Percentiles rank a stretch among this genome's conserved stretches.
Conservation (phyloP, 768 basidiomycete species). For the Lactarius hengduanensis region DNA sequence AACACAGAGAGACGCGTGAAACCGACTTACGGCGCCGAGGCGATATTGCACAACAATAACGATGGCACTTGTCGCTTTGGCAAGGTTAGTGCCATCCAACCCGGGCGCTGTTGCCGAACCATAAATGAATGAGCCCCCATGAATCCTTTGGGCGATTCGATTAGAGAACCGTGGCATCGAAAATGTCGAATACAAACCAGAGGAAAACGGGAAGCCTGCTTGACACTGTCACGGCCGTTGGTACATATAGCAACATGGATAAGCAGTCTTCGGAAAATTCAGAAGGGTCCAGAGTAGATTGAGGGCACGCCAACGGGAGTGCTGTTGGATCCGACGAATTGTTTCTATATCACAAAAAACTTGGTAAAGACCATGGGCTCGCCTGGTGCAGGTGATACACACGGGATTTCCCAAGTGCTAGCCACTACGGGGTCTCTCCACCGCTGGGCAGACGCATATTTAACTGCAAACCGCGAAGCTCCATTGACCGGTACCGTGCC, state of each 20-base stretch:
- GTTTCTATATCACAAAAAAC: constrained; percentile 40
- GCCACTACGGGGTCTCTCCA: constrained; percentile 58
- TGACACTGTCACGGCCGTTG: constrained; percentile 39
- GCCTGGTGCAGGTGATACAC: constrained; percentile 33
- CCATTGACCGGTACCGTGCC: constrained; percentile 51
- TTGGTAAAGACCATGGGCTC: not conserved
- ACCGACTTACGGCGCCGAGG: constrained; percentile 61
- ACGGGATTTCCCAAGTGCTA: constrained; percentile 64
- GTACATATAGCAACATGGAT: constrained; percentile 73
- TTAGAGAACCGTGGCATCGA: not conserved
- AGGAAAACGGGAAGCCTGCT: constrained; percentile 51
- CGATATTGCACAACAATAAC: constrained; percentile 85
- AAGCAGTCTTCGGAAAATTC: constrained; percentile 74
- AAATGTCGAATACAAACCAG: constrained; percentile 46
- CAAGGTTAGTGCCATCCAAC: constrained; percentile 75
- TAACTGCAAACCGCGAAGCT: constrained; percentile 59
- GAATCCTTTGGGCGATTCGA: constrained; percentile 53
- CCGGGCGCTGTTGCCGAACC: constrained; percentile 73
- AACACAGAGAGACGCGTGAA: not conserved
- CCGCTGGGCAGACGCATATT: constrained; percentile 61
- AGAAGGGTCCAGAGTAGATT: constrained; percentile 50
- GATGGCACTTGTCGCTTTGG: constrained; percentile 66
- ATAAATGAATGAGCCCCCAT: constrained; percentile 76
- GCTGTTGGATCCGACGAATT: constrained; percentile 49
- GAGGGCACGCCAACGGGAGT: constrained; percentile 73